Conservation (phyloP, 202 grass and related monocot genomes). For the Bolboschoenoplectus hybrid region DNA sequence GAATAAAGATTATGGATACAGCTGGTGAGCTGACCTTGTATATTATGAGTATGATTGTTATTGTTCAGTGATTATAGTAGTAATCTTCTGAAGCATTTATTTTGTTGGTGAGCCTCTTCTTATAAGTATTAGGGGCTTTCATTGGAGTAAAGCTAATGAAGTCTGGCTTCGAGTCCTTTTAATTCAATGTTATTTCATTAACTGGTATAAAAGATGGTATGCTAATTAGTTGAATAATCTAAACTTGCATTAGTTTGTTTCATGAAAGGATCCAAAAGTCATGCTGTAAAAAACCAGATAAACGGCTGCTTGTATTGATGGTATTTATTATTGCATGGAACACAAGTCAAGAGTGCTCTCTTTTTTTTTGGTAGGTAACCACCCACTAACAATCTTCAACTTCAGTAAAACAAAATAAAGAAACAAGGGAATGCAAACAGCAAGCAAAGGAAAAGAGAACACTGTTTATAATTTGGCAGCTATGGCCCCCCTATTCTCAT, state of each 20-base stretch:
- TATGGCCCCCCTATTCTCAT: too few species aligned
- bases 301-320: background rate
- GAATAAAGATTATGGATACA: slow-evolving; percentile 37
- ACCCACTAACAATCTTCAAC: too few species aligned
- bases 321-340: background rate
- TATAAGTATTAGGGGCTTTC: background rate
- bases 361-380: too few species aligned
- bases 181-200: background rate
- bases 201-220: background rate
- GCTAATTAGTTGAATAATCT: background rate
- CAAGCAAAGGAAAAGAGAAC: too few species aligned
- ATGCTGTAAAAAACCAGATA: background rate
- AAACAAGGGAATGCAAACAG: too few species aligned
- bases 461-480: too few species aligned
- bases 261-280: background rate
- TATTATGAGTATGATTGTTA: slow-evolving; percentile 26
- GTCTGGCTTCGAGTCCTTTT: background rate
- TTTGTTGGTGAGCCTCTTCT: background rate
- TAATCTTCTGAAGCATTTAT: slow-evolving; percentile 3
- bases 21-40: slow-evolving; percentile 25
- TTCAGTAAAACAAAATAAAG: too few species aligned
- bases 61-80: slow-evolving; percentile 25
- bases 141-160: background rate
- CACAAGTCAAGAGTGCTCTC: background rate
- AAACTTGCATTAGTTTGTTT: background rate